Percentiles rank a stretch among this genome's conserved stretches.
Evolutionary conservation across 2,329 filamentous ascomycete species (phyloP).

Genomic region (Mycosphaerella sp.): DNA sequence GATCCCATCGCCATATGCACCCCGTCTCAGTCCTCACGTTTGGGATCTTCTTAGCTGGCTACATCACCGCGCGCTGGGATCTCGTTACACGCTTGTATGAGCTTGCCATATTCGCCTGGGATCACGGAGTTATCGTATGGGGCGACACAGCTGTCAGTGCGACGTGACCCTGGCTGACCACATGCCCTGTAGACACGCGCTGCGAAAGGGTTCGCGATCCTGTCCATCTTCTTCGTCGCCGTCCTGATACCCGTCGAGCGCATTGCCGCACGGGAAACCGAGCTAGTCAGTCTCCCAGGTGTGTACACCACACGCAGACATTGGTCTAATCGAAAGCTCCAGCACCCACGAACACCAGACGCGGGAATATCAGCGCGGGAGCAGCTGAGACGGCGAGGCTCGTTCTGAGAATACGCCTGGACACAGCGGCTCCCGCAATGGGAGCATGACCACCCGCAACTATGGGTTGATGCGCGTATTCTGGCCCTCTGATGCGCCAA

Average conservation of each 20-base stretch:
- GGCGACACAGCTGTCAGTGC: neutral
- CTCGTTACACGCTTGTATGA: conserved; percentile 95
- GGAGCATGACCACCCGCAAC: conserved; percentile 62
- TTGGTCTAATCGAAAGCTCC: conserved; percentile 24
- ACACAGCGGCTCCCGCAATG: conserved; percentile 38
- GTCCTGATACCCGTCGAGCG: conserved; percentile 78
- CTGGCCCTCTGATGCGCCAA: conserved; percentile 79
- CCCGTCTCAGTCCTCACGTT: conserved; percentile 92
- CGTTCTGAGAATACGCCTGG: conserved; percentile 56
- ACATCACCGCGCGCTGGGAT: conserved; percentile 99
- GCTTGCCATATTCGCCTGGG: conserved; percentile 93
- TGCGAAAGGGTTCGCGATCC: conserved; percentile 72
- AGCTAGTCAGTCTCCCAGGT: conserved; percentile 56
- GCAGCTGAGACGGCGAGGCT: conserved; percentile 87
- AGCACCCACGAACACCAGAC: conserved; percentile 76
- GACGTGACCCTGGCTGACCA: neutral
- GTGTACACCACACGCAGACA: conserved; percentile 1
- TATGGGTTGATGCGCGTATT: conserved; percentile 90
- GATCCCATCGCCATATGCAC: conserved; percentile 60
- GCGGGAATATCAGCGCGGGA: conserved; percentile 89
- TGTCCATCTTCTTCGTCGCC: conserved; percentile 78
- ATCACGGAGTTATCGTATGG: conserved; percentile 87
- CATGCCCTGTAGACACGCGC: conserved; percentile 61
- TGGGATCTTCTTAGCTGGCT: conserved; percentile 98
- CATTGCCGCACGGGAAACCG: conserved; percentile 72